Evolutionary conservation across 2,329 filamentous ascomycete genomes (phyloP).

Genomic region (Aspergillus pseudotamarii): DNA sequence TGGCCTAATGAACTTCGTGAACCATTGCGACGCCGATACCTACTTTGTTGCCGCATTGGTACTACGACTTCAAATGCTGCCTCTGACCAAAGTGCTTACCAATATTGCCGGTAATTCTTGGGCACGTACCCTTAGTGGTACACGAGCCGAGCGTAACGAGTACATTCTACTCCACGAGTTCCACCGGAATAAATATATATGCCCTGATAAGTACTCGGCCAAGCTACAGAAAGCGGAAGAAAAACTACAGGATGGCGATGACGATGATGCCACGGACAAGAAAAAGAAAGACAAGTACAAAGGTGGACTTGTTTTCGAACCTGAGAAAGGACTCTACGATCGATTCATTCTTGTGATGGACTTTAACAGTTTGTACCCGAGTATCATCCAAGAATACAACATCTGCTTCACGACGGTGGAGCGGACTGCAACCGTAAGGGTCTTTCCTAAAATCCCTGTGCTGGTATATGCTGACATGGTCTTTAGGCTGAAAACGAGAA

Average conservation of each 20-base stretch:
- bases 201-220: constrained; percentile 88
- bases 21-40: constrained; percentile 92
- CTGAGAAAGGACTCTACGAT: constrained; percentile 95
- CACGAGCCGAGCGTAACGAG: constrained; percentile 94
- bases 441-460: constrained; percentile 9
- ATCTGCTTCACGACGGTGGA: constrained; percentile 99
- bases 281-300: constrained; percentile 99
- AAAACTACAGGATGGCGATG: constrained; percentile 67
- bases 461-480: constrained; percentile 19
- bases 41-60: constrained; percentile 93
- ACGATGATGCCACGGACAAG: constrained; percentile 65
- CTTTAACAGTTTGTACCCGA: constrained; percentile 98
- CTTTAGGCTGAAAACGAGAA: constrained; percentile 63
- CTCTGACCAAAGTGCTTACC: constrained; percentile 90
- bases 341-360: constrained; percentile 99
- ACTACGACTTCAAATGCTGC: constrained; percentile 85
- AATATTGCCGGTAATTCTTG: constrained; percentile 98
- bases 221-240: constrained; percentile 75
- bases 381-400: constrained; percentile 98
- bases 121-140: constrained; percentile 93
- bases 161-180: constrained; percentile 99
- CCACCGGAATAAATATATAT: constrained; percentile 95
- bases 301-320: constrained; percentile 96
- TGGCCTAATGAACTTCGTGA: constrained; percentile 89
- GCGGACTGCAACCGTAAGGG: constrained; percentile 67